Base-by-base conservation (phyloP, 2,329 filamentous ascomycete genomes). In the Chaetothyriales sp. region DNA sequence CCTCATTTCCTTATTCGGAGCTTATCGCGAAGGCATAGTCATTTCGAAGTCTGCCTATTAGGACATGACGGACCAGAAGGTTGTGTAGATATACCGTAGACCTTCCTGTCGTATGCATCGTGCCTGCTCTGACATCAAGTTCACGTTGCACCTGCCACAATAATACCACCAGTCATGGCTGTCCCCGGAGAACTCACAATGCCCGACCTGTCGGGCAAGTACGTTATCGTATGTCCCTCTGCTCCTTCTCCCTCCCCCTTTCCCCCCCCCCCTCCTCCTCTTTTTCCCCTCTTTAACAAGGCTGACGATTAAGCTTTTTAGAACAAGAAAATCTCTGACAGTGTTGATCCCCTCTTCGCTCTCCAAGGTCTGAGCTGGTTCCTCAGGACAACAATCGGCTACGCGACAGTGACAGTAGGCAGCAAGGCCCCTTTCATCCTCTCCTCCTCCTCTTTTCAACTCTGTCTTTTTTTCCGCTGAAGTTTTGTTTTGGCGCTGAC, bases 271-370 rank as follows among this genome's bases (percentile, higher is more conserved):
- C n/a, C n/a, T 18, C 44, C 3, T 18, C 43, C 9, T n/a, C 26
- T 42, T 19, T 43, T 20, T n/a, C 18, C n/a, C 22, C 22, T 28
- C 19, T 44, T 54, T 6, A 43, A 39, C 22, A 8, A 43, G 48
- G 43, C 18, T 32, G 32, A 39, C 18, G 10, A 47, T 2, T 45
- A 43, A 49, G 39, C n/a, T 47, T 47, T 18, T 32, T 9, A 90
- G 86, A 89, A 92, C 75, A 84, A 84, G 65, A 68, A 71, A 55
- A 72, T 88, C 59, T 88, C 84, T 53, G 81, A 84, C 66, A 69
- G 74, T 57, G 70, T 80, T 46, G 84, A 88, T 53, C 72, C 79
- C 1, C 77, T 83, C 55, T 80, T 95, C 6, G 44, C 50, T 49
- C 53, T 72, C 61, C 84, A 88, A 73, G 81, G 81, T 63, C 71